Base-by-base conservation (phyloP, 495 filamentous ascomycete species). In the Xylaria sp. region DNA sequence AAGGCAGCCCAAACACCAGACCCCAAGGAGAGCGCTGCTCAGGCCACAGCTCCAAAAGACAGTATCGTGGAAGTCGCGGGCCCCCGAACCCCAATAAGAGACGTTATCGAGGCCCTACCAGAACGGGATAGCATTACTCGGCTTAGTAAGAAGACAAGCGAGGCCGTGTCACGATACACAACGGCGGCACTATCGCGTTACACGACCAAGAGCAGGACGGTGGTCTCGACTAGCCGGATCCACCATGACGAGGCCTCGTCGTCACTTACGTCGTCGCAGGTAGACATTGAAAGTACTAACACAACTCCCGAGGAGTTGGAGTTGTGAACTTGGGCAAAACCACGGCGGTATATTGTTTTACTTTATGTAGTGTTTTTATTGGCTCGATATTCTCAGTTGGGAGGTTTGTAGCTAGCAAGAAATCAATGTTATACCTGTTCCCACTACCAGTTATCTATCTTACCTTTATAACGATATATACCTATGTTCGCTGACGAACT, bases 231-330 rank as follows among this genome's bases (percentile, higher is more conserved):
- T 44, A 66, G 62, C 62, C 52, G 26, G 44, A 37, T 66, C 44
- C 52, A 40, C 31, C 62, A 66, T 31, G n/a, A 66, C 31, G 21
- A 66, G 31, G 29, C 46, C 8, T 35, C 44, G n/a, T 66, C 31
- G 4, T 35, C 44, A 5, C 29, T 40, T 7, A 40, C 44, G 4
- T 66, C 62, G 19, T 35, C 44, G 5, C 44, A 52, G 5, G 31
- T 24, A 35, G 62, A 66, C 24, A n/a, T 21, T 15, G 62, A 66
- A 52, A 66, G 62, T 40, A 52, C n/a, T 1, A 15, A 40, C 26
- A 50, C 43, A 1, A 66, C 43, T n/a, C 62, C 62, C 17, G 62
- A 66, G 17, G 62, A 66, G 37, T 21, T 66, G 43, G 62, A 52
- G 3, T 24, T 63, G n/a, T n/a, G n/a, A n/a, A n/a, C n/a, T n/a